Percentiles rank a stretch among this genome's conserved stretches.
phyloP scores from a whole-genome alignment of 1,139 yeast genomes.

The Hyphopichia pseudoburtonii region DNA sequence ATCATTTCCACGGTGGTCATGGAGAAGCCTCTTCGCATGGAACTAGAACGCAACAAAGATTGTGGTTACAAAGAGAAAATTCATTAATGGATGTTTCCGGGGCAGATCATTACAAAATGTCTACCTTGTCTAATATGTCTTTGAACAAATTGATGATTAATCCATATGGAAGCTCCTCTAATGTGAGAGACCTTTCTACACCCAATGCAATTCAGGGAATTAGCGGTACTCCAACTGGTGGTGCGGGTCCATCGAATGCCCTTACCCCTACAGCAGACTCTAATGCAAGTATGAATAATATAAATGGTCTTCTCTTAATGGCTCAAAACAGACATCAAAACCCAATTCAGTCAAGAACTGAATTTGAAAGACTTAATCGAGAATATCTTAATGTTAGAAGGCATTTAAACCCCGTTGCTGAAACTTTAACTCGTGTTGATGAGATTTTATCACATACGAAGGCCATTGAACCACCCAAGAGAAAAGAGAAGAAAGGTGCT shows the following conservation, averaged over 20 bases:
- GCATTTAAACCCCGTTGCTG: slow-evolving; percentile 66
- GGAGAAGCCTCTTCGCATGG: slow-evolving; percentile 27
- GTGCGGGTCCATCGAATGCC: neutral
- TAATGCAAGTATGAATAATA: slow-evolving; percentile 16
- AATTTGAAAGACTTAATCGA: slow-evolving; percentile 71
- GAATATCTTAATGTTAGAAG: slow-evolving; percentile 73
- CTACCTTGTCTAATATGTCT: slow-evolving; percentile 45
- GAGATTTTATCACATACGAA: slow-evolving; percentile 16
- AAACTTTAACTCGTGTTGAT: slow-evolving; percentile 52
- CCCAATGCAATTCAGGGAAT: neutral
- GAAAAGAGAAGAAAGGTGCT: slow-evolving; percentile 13
- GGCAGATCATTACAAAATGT: slow-evolving; percentile 31
- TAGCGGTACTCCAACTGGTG: slow-evolving; percentile 1
- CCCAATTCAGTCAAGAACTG: slow-evolving; percentile 67
- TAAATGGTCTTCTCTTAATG: slow-evolving; percentile 33
- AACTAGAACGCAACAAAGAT: slow-evolving; percentile 76
- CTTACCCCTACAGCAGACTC: slow-evolving; percentile 7
- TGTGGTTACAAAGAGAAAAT: slow-evolving; percentile 81
- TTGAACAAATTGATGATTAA: slow-evolving; percentile 49
- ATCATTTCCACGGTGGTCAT: slow-evolving; percentile 9
- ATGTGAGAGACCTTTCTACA: slow-evolving; percentile 22
- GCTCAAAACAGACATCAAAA: slow-evolving; percentile 37
- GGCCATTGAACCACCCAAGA: slow-evolving; percentile 23
- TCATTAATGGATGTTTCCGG: slow-evolving; percentile 58
- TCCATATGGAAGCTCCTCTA: slow-evolving; percentile 26